Base-by-base conservation (phyloP, 805 yeast species). In the Wickerhamiella parazyma region DNA sequence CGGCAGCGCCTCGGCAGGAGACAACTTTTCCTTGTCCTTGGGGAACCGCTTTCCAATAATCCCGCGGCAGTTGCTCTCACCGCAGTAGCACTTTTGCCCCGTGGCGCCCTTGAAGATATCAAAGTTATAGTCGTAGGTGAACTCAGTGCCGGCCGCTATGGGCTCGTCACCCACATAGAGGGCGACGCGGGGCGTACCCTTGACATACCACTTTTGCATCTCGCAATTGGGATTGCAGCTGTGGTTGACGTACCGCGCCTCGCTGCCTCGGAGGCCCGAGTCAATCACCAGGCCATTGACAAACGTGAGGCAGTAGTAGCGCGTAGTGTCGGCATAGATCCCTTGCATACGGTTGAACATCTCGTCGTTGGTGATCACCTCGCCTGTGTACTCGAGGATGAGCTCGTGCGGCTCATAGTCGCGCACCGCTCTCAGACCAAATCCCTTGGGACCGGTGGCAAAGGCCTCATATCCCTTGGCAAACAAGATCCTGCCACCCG, bases 371-470 rank as follows among this genome's bases (percentile, higher is more conserved):
- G 62, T 62, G 20, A 71, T 62, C 12, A 71, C 67, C 43, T 71
- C 75, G 10, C 76, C 76, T 2, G 70, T 63, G 49, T 70, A 71
- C 49, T 71, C 75, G 22, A 67, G 54, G 22, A 71, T 62, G n/a
- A 71, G 55, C 35, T 60, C 61, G 4, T 62, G 64, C 12, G 68
- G 62, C 4, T 55, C 49, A 37, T 65, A 68, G 1, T 53, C 48
- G 24, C 68, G 52, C 3, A 58, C 52, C 2, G 74, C 64, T 14
- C 66, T 48, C 11, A 71, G 54, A 1, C 75, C 75, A 42, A 55
- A 58, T 3, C 74, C 74, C 46, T 66, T 67, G 22, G 52, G 51
- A 14, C 61, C 62, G 0, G 71, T 64, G 38, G 52, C 47, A 4
- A 63, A 49, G n/a, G 65, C 61, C 42, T 62, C 59, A 31, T 40